Evolutionary conservation across 1,139 yeast genomes (phyloP).

Genomic region (Saccharomycopsis hybrid): DNA sequence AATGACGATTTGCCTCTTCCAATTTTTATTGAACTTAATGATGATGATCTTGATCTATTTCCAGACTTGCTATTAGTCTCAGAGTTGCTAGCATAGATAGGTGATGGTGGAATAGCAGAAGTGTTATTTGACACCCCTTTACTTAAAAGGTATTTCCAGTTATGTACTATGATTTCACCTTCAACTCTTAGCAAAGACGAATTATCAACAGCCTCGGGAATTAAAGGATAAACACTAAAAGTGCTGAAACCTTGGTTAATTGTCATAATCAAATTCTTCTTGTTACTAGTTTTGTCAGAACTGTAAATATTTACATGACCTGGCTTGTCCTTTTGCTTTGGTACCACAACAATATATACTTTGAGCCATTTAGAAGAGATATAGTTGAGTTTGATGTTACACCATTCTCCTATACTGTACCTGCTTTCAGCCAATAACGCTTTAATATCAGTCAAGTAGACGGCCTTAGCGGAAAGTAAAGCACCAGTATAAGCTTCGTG

Average conservation of each 20-base stretch:
- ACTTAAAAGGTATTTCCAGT: conserved; percentile 15
- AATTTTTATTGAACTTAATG: conserved; percentile 19
- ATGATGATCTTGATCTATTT: conserved; percentile 23
- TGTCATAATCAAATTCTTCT: conserved; percentile 64
- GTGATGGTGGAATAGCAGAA: conserved; percentile 12
- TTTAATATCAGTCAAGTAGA: conserved; percentile 77
- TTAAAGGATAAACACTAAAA: conserved; percentile 72
- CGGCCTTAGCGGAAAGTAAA: conserved; percentile 78
- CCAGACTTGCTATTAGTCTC: conserved; percentile 10
- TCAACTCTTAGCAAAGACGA: conserved; percentile 72
- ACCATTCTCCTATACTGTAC: conserved; percentile 29
- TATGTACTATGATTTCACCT: conserved; percentile 46
- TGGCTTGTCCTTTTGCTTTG: conserved; percentile 24
- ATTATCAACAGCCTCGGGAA: conserved; percentile 61
- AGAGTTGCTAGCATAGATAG: conserved; percentile 7
- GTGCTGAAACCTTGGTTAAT: conserved; percentile 56
- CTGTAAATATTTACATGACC: conserved; percentile 24
- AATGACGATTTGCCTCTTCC: conserved; percentile 11
- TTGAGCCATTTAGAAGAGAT: conserved; percentile 20
- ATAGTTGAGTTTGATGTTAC: conserved; percentile 18
- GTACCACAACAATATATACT: conserved; percentile 21
- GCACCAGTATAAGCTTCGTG: conserved; percentile 98
- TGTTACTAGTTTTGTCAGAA: conserved; percentile 31
- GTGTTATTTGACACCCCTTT: conserved; percentile 16
- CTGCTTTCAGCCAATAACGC: conserved; percentile 80